These are phyloP conservation scores for Saccharomyces hybrid DNA, from an alignment of 1,139 yeast genomes.

Conservation along the genomic window DNA sequence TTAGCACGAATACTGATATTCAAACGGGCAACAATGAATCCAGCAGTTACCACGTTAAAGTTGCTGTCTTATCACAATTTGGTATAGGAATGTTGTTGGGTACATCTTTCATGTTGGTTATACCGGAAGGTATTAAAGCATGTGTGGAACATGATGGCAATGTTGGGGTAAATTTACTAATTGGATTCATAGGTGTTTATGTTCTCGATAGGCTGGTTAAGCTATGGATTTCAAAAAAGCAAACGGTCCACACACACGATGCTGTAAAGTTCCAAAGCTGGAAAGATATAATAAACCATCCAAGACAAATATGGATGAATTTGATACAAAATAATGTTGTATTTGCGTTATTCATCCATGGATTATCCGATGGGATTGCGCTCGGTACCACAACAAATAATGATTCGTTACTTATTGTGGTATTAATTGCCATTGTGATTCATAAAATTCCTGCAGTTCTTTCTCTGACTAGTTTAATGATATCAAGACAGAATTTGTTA, in stretches of 20 bases:
- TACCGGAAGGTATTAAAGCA: conserved; percentile 53
- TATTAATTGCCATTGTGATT: conserved; percentile 47
- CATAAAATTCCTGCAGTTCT: conserved; percentile 65
- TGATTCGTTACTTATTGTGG: conserved; percentile 39
- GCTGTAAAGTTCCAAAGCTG: conserved; percentile 7
- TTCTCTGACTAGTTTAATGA: conserved; percentile 40
- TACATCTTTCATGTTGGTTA: conserved; percentile 47
- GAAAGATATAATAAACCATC: conserved; percentile 18
- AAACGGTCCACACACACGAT: conserved; percentile 2
- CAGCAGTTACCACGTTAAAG: conserved; percentile 1
- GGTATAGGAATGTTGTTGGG: conserved; percentile 54
- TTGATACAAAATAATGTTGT: conserved; percentile 39
- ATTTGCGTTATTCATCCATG: conserved; percentile 52
- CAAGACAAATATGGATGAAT: conserved; percentile 16
- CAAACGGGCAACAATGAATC: neutral
- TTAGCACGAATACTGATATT: neutral
- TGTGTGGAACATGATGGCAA: conserved; percentile 33
- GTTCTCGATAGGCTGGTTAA: conserved; percentile 22
- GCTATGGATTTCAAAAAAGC: neutral
- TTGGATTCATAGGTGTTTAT: conserved; percentile 29
- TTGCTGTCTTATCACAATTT: conserved; percentile 36
- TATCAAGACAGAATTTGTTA: conserved; percentile 28
- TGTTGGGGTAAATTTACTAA: conserved; percentile 27
- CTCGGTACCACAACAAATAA: conserved; percentile 47
- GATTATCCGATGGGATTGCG: conserved; percentile 58